Percentiles rank a stretch among this genome's conserved stretches.
Evolutionary conservation across 1,284 basidiomycete genomes (phyloP).

Genomic region (Schizophyllum amplum): DNA sequence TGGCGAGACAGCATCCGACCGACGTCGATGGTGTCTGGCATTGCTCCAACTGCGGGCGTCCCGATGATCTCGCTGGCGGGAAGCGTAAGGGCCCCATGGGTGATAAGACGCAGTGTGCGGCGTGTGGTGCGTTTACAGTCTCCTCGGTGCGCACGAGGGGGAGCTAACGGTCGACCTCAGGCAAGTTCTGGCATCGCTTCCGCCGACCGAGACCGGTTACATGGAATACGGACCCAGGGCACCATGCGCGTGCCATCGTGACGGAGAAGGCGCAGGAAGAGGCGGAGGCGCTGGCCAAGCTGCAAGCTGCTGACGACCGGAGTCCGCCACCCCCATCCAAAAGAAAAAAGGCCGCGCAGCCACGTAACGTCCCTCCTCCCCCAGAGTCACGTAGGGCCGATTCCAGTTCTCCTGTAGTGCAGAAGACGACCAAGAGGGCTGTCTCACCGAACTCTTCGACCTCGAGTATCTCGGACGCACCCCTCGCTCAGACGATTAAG

Average conservation of each 20-base stretch:
- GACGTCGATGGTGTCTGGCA: constrained; percentile 84
- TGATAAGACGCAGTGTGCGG: constrained; percentile 85
- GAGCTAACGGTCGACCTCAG: constrained; percentile 28
- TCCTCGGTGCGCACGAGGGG: background rate
- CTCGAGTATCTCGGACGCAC: constrained; percentile 63
- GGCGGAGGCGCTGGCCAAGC: constrained; percentile 40
- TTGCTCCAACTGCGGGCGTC: constrained; percentile 86
- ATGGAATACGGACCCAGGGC: constrained; percentile 66
- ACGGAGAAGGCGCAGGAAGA: constrained; percentile 48
- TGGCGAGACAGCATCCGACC: constrained; percentile 75
- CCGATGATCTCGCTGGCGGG: constrained; percentile 77
- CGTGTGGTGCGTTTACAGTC: constrained; percentile 61
- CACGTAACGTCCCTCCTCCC: too few species aligned
- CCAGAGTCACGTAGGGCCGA: background rate
- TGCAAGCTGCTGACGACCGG: constrained; percentile 29
- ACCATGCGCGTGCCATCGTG: constrained; percentile 36
- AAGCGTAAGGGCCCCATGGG: constrained; percentile 84
- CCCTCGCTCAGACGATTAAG: constrained; percentile 53
- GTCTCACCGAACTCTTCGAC: constrained; percentile 62
- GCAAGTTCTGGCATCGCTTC: constrained; percentile 83
- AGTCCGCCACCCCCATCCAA: background rate
- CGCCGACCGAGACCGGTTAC: constrained; percentile 68
- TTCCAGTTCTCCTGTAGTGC: background rate
- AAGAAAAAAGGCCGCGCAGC: background rate
- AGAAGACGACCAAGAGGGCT: constrained; percentile 22